A percentile compares a stretch with the other conserved stretches of the same genome.
Evolutionary conservation across 208 protist genomes (phyloP).

Genomic region (Sergeia podlipaevii): DNA sequence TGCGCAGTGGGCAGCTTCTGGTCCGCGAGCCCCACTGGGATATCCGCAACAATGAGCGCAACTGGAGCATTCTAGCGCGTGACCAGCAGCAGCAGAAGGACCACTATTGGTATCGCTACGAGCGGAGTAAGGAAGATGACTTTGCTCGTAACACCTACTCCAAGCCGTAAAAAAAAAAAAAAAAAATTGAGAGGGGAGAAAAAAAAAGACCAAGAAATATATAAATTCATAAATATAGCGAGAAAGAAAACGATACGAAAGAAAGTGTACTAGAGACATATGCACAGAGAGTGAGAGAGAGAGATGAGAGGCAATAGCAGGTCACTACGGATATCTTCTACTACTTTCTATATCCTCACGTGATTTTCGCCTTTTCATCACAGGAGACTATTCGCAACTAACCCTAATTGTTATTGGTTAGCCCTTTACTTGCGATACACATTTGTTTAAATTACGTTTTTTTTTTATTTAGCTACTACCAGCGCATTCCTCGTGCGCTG

Average conservation of each 20-base stretch:
- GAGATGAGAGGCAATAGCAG: too few relatives aligned
- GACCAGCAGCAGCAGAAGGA: slow-evolving; percentile 89
- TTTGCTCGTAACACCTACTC: slow-evolving; percentile 79
- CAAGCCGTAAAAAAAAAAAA: slow-evolving; percentile 7
- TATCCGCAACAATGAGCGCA: slow-evolving; percentile 84
- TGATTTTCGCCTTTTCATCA: too few relatives aligned
- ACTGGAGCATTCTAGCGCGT: slow-evolving; percentile 78
- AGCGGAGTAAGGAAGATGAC: slow-evolving; percentile 82
- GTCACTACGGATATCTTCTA: too few relatives aligned
- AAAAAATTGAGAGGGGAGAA: background rate
- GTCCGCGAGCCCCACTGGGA: slow-evolving; percentile 82
- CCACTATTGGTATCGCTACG: slow-evolving; percentile 82
- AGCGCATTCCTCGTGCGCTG: too few relatives aligned
- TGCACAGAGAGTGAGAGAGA: background rate
- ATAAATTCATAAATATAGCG: background rate
- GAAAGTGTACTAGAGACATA: background rate
- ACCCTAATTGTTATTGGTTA: too few relatives aligned
- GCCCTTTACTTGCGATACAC: too few relatives aligned
- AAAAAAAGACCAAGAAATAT: background rate
- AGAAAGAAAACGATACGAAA: background rate
- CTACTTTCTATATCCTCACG: too few relatives aligned
- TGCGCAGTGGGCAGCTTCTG: slow-evolving; percentile 68
- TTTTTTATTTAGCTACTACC: too few relatives aligned
- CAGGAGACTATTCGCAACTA: too few relatives aligned
- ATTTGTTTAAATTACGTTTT: too few relatives aligned